Evolutionary conservation across 768 basidiomycete genomes (phyloP).

Genomic region (Calocybe gangraenosa): DNA sequence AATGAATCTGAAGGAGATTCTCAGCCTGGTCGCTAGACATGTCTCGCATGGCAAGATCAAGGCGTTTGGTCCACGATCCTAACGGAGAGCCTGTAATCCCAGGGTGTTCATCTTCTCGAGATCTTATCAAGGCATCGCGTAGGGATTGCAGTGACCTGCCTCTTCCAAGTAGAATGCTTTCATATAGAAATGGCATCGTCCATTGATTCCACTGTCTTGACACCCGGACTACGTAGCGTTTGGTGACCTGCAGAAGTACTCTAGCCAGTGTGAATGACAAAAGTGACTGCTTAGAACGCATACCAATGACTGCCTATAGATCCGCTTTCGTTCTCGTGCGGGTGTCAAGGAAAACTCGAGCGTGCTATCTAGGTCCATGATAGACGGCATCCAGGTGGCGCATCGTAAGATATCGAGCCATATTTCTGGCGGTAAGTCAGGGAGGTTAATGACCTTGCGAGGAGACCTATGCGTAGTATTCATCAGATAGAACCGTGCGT

Average conservation of each 20-base stretch:
- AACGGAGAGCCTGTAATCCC: not conserved
- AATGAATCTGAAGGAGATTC: not conserved
- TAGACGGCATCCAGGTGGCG: conserved; percentile 21
- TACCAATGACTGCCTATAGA: conserved; percentile 21
- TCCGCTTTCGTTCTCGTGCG: conserved; percentile 11
- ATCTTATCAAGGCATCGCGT: conserved; percentile 8
- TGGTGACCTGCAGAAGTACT: conserved; percentile 17
- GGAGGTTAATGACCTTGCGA: conserved; percentile 6
- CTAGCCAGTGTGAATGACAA: not conserved
- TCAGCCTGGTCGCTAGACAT: not conserved
- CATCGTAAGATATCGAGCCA: conserved; percentile 22
- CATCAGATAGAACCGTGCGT: conserved; percentile 1
- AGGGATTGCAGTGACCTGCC: conserved; percentile 9
- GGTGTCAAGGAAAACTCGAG: conserved; percentile 10
- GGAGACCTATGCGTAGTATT: conserved; percentile 12
- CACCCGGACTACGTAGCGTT: conserved; percentile 21
- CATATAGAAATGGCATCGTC: conserved; percentile 21
- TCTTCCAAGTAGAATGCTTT: conserved; percentile 18
- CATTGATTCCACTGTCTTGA: conserved; percentile 22
- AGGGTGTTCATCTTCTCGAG: not conserved
- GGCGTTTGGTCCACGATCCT: conserved; percentile 16
- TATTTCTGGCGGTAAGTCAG: conserved; percentile 25
- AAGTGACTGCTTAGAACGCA: conserved; percentile 3
- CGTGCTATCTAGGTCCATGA: conserved; percentile 15
- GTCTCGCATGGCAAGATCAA: conserved; percentile 19